phyloP scores from a whole-genome alignment of 305 asterid genomes.

The Fraxinus floribunda region DNA sequence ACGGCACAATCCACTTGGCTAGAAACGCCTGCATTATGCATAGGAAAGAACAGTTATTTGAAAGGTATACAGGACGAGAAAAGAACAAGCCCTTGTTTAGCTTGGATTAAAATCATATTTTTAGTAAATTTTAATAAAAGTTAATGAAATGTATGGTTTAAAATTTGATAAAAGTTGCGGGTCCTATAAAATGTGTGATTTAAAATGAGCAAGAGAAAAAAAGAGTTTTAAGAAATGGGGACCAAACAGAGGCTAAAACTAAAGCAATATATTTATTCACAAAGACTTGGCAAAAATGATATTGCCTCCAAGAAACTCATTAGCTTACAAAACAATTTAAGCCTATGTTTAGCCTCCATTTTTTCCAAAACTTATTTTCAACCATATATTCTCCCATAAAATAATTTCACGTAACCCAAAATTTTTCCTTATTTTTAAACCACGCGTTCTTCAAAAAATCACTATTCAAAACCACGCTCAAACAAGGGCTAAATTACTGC shows the following conservation, averaged over 20 bases:
- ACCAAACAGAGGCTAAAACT: neutral
- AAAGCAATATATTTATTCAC: neutral
- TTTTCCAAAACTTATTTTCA: neutral
- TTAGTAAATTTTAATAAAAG: neutral
- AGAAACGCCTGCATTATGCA: slow-evolving; percentile 74
- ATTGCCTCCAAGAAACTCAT: slow-evolving; percentile 14
- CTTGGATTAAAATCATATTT: neutral
- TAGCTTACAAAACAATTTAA: slow-evolving; percentile 9
- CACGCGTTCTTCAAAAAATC: neutral
- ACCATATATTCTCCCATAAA: neutral
- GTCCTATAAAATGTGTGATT: neutral
- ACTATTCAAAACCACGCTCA: neutral
- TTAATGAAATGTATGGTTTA: neutral
- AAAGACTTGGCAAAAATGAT: slow-evolving; percentile 7
- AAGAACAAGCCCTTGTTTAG: neutral
- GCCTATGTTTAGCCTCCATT: neutral
- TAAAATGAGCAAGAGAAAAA: neutral
- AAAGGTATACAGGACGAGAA: neutral
- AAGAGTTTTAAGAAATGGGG: neutral
- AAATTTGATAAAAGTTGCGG: neutral
- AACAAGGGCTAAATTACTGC: neutral
- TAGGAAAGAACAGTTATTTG: slow-evolving; percentile 19
- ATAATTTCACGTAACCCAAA: neutral
- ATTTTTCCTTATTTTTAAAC: neutral
- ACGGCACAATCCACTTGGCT: slow-evolving; percentile 99